Evolutionary conservation across 352 stramenopile species (phyloP).

Genomic region (Phytophthora idaei): DNA sequence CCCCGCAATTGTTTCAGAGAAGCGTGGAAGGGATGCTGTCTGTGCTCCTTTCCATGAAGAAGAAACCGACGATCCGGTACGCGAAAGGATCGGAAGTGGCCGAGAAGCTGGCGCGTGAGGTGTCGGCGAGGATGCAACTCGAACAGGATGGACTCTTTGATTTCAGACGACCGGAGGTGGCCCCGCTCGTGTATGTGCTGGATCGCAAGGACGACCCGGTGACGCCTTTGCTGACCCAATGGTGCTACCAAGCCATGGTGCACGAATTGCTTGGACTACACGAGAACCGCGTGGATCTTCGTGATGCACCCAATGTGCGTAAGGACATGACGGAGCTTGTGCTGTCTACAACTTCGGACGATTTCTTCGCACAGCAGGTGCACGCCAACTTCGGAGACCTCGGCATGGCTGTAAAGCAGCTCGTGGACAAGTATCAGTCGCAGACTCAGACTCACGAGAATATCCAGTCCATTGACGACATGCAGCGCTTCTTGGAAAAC

Average conservation of each 20-base stretch:
- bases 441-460: constrained; percentile 87
- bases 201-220: constrained; percentile 99
- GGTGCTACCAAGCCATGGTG: constrained; percentile 99
- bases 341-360: constrained; percentile 94
- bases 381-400: constrained; percentile 99
- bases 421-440: constrained; percentile 91
- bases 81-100: constrained; percentile 92
- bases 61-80: constrained; percentile 96
- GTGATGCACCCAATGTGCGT: constrained; percentile 92
- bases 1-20: constrained; percentile 80
- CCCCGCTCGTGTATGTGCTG: constrained; percentile 93
- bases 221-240: constrained; percentile 98
- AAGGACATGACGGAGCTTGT: constrained; percentile 99
- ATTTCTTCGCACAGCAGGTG: constrained; percentile 97
- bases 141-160: constrained; percentile 97
- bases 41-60: constrained; percentile 96
- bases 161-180: constrained; percentile 90
- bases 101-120: constrained; percentile 93
- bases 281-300: constrained; percentile 97
- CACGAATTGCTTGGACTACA: constrained; percentile 98
- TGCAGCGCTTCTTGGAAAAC: constrained; percentile 98
- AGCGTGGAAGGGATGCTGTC: constrained; percentile 95
- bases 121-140: constrained; percentile 93
- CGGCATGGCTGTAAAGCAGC: constrained; percentile 94
- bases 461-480: constrained; percentile 96